Conservation (phyloP, 768 basidiomycete genomes). For the Tulasnella sp. region DNA sequence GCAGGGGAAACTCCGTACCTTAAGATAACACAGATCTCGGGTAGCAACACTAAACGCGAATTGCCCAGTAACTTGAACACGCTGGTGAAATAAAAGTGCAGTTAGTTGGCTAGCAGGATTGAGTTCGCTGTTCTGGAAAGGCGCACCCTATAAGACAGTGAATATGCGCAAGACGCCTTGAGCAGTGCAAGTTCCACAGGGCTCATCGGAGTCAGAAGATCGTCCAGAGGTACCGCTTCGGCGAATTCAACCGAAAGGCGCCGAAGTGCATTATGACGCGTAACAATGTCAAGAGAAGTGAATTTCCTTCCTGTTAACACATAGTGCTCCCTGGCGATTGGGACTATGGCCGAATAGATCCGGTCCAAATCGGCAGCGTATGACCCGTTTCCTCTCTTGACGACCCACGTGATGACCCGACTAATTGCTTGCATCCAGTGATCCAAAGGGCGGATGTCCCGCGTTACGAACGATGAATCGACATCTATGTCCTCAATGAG, state of each 20-base stretch:
- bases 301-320: neutral
- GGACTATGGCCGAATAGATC: neutral
- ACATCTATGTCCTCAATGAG: neutral
- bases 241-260: neutral
- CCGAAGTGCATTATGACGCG: neutral
- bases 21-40: neutral
- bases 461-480: neutral
- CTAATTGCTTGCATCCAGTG: neutral
- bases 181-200: neutral
- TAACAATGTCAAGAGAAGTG: neutral
- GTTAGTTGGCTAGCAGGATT: neutral
- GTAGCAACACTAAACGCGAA: neutral
- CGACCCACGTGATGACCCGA: neutral
- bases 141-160: neutral
- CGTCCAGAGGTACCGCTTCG: neutral
- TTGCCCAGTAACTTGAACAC: neutral
- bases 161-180: neutral
- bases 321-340: neutral
- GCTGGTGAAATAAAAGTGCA: neutral
- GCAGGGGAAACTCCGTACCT: neutral
- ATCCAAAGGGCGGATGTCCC: neutral
- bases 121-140: neutral
- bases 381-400: neutral
- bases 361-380: neutral
- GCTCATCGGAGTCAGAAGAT: neutral